Base-by-base conservation (phyloP, 139 green algal species). In the Nannochloris sp. region DNA sequence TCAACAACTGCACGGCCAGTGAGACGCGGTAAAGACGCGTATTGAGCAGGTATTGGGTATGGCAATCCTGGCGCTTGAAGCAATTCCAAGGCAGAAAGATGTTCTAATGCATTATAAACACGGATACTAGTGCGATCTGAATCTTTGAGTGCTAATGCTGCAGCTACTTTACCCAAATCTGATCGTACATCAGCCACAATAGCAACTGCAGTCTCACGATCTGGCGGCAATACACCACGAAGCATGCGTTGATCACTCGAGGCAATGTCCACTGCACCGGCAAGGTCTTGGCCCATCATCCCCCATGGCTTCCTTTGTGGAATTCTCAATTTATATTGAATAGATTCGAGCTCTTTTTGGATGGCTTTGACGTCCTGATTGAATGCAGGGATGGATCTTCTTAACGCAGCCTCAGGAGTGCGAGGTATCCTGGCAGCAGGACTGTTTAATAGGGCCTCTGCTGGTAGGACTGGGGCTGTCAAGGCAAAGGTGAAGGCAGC, bases 271-370 rank as follows among this genome's bases (percentile, higher is more conserved):
- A 82, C 46, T 4, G 80, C 74, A 2, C 36, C 35, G 0, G 57
- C 31, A 2, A 90, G 64, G 44, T 86, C 71, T 0, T 75, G 46
- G 0, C 69, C 58, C 85, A 96, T 96, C 64, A 55, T 78, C 29
- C 59, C 75, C 83, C 84, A 96, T 8, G 89, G 89, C 75, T 85
- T 85, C 33, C 78, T 73, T 78, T 90, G 85, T 1, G 87, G 89
- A 54, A 95, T 95, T 60, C 89, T 76, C 56, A 95, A 81, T 63
- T 87, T 81, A 71, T 85, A 91, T 12, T 68, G 63, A 6, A 90
- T 60, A 7, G 85, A 73, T 54, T 90, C 81, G 34, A 88, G 42
- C 32, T 45, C 27, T 1, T 54, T 38, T 67, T 90, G 87, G 0
- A 95, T 59, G 0, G 56, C 54, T 8, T 61, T 53, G 1, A 91